Percentiles rank a stretch among this genome's conserved stretches.
Evolutionary conservation across 225 moss, liverwort and hornwort genomes (phyloP).

Genomic region (Sphagnum contortum): DNA sequence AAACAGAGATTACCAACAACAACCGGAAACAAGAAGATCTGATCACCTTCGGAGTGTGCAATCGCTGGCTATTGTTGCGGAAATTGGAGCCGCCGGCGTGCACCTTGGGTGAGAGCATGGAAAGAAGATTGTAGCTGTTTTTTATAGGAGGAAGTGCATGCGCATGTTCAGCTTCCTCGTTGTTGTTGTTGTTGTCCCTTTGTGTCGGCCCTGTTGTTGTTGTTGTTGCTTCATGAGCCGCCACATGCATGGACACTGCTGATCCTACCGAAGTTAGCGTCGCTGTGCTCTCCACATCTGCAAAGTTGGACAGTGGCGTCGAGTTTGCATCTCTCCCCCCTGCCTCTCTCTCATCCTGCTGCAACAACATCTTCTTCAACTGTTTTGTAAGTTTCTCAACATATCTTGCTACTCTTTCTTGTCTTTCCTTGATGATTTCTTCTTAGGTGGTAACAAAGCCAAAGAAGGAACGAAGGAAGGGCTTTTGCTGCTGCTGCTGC

Average conservation of each 20-base stretch:
- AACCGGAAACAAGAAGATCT: too few relatives aligned
- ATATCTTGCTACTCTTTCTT: too few relatives aligned
- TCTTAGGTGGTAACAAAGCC: too few relatives aligned
- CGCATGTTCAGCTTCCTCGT: constrained; percentile 54
- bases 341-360: constrained; percentile 64
- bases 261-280: constrained; percentile 64
- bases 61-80: constrained; percentile 33
- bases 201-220: constrained; percentile 17
- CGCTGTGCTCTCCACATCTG: constrained; percentile 67
- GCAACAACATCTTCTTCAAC: too few relatives aligned
- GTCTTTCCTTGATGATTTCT: too few relatives aligned
- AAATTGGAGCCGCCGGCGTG: constrained; percentile 33
- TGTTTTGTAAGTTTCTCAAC: too few relatives aligned
- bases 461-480: too few relatives aligned
- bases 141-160: constrained; percentile 76
- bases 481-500: too few relatives aligned
- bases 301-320: constrained; percentile 63
- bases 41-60: constrained; percentile 84
- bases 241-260: constrained; percentile 54
- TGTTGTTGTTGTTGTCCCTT: constrained; percentile 33
- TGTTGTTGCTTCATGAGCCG: constrained; percentile 15
- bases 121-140: constrained; percentile 44
- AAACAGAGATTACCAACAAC: too few relatives aligned
- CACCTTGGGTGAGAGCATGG: constrained; percentile 65
- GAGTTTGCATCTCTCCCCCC: constrained; percentile 35